Conservation (phyloP, 495 filamentous ascomycete genomes). For the Pyrenopolyporus hunteri region DNA sequence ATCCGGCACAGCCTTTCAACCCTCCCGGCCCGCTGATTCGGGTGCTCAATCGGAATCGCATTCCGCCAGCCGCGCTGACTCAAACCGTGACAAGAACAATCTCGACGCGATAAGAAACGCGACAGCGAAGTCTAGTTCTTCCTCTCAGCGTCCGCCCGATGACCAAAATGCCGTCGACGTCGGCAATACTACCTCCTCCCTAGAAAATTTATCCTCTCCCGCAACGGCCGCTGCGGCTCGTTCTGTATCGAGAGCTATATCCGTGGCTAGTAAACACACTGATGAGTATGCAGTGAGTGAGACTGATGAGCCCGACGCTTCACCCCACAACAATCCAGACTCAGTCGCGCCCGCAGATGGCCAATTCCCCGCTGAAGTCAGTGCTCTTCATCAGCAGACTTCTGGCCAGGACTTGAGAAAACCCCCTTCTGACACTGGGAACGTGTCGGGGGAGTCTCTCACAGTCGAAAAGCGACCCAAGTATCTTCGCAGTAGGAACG, state of each 20-base stretch:
- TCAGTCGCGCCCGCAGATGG: constrained; percentile 42
- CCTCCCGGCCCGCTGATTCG: background rate
- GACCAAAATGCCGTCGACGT: constrained; percentile 39
- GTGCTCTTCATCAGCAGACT: constrained; percentile 41
- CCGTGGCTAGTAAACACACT: constrained; percentile 47
- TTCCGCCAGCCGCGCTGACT: constrained; percentile 5
- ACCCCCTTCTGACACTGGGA: constrained; percentile 42
- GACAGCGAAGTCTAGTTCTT: constrained; percentile 30
- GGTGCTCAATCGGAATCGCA: constrained; percentile 6
- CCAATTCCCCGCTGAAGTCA: constrained; percentile 55
- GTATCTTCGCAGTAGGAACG: constrained; percentile 73
- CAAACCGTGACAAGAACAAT: constrained; percentile 14
- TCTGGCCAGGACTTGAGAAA: constrained; percentile 42
- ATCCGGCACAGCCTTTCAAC: background rate
- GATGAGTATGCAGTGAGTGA: constrained; percentile 49
- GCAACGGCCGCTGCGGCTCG: constrained; percentile 67
- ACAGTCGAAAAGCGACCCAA: constrained; percentile 64
- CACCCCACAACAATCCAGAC: constrained; percentile 10
- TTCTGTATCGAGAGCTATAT: constrained; percentile 58
- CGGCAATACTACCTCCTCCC: constrained; percentile 59
- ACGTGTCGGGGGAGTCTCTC: constrained; percentile 42
- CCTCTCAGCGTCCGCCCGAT: constrained; percentile 31
- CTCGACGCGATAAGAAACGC: constrained; percentile 21
- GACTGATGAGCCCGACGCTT: constrained; percentile 42
- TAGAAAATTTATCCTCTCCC: constrained; percentile 72